Evolutionary conservation across 1,139 yeast genomes (phyloP).

Genomic region (Lodderomyces beijingensis): DNA sequence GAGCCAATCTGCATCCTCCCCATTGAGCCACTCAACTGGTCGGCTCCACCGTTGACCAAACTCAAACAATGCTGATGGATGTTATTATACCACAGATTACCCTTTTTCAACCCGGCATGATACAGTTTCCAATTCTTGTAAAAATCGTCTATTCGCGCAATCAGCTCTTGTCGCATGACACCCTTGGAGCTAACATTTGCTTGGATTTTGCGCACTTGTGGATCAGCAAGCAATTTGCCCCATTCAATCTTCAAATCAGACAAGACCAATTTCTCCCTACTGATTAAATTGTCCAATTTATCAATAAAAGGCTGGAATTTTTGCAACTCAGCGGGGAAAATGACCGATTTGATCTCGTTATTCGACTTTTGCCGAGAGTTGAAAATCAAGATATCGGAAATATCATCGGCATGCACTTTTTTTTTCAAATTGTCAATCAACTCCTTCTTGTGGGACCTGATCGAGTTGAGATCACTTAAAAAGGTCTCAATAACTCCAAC

Average conservation of each 20-base stretch:
- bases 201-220: conserved; percentile 36
- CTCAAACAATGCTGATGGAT: conserved; percentile 30
- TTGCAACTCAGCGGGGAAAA: conserved; percentile 70
- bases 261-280: conserved; percentile 57
- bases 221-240: conserved; percentile 49
- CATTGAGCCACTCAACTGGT: background rate
- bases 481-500: conserved; percentile 45
- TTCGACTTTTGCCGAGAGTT: conserved; percentile 57
- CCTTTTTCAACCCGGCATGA: conserved; percentile 55
- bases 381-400: conserved; percentile 69
- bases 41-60: background rate
- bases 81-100: conserved; percentile 58
- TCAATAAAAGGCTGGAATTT: conserved; percentile 71
- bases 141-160: conserved; percentile 40
- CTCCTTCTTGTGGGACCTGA: conserved; percentile 58
- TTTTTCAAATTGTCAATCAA: conserved; percentile 64
- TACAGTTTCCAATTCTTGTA: conserved; percentile 60
- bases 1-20: background rate
- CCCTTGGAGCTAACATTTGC: conserved; percentile 29
- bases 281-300: conserved; percentile 64
- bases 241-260: conserved; percentile 55
- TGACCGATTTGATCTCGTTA: conserved; percentile 51
- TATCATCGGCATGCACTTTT: conserved; percentile 78
- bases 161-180: conserved; percentile 23
- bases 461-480: conserved; percentile 38